phyloP scores from a whole-genome alignment of 2,329 filamentous ascomycete species.

The Huntiella moniliformis region DNA sequence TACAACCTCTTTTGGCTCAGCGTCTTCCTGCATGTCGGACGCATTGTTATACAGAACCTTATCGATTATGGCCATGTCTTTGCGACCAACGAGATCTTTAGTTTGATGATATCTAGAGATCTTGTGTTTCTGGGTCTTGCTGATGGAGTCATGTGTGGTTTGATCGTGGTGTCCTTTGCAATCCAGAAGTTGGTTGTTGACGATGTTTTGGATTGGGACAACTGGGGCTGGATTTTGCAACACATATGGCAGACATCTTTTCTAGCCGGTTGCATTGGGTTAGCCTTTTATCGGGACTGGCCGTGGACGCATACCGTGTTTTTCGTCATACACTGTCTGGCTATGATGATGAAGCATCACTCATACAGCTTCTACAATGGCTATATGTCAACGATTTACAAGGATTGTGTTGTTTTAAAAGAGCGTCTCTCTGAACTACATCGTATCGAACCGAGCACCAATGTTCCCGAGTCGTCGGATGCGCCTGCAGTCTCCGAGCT shows the following conservation, averaged over 20 bases:
- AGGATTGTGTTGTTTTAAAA: slow-evolving; percentile 26
- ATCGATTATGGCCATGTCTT: slow-evolving; percentile 47
- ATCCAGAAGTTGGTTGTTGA: slow-evolving; percentile 42
- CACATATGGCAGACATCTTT: slow-evolving; percentile 54
- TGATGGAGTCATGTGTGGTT: slow-evolving; percentile 49
- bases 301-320: slow-evolving; percentile 70
- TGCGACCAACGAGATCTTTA: slow-evolving; percentile 53
- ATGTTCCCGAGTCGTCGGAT: not conserved
- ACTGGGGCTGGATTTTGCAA: slow-evolving; percentile 54
- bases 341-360: slow-evolving; percentile 73
- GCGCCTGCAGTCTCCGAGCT: slow-evolving; percentile 14
- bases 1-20: slow-evolving; percentile 63
- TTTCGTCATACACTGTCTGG: slow-evolving; percentile 53
- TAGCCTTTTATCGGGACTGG: slow-evolving; percentile 55
- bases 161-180: slow-evolving; percentile 45
- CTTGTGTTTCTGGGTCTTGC: slow-evolving; percentile 38
- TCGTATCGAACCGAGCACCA: slow-evolving; percentile 3
- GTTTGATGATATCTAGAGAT: slow-evolving; percentile 41
- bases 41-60: slow-evolving; percentile 51
- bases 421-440: slow-evolving; percentile 38
- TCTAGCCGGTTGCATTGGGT: slow-evolving; percentile 40
- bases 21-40: slow-evolving; percentile 45
- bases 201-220: slow-evolving; percentile 49
- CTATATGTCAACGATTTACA: slow-evolving; percentile 43
- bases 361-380: slow-evolving; percentile 67